These are phyloP conservation scores for Triticum dicoccoides DNA, from an alignment of 176 grass and related monocot genomes.

Conservation along the genomic window DNA sequence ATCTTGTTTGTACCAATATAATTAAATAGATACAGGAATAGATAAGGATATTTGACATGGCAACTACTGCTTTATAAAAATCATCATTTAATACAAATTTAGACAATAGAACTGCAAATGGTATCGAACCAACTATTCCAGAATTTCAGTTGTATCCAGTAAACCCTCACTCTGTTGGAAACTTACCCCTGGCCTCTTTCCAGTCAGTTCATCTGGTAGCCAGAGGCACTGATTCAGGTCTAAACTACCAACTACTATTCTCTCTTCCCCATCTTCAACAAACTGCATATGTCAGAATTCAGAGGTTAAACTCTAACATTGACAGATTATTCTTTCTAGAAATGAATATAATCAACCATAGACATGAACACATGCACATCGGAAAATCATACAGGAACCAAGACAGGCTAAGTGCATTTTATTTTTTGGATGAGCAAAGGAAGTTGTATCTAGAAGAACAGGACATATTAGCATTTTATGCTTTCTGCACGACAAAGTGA, in stretches of 20 bases:
- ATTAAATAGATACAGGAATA: neutral
- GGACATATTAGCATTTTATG: neutral
- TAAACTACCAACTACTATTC: constrained; percentile 75
- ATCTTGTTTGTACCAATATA: neutral
- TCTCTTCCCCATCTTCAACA: constrained; percentile 74
- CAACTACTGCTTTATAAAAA: neutral
- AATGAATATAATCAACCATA: neutral
- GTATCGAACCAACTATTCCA: neutral
- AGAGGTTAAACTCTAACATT: neutral
- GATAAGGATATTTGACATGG: neutral
- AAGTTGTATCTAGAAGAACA: constrained; percentile 2
- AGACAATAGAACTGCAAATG: neutral
- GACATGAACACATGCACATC: neutral
- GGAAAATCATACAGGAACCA: neutral
- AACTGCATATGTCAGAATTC: constrained; percentile 50
- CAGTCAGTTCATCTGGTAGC: constrained; percentile 78
- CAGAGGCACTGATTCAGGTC: constrained; percentile 88
- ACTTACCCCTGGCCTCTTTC: constrained; percentile 73
- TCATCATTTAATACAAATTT: neutral
- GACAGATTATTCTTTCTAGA: neutral
- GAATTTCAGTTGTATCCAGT: neutral
- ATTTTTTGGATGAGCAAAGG: neutral
- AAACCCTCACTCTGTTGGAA: neutral
- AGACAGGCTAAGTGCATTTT: neutral
- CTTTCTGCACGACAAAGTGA: constrained; percentile 13